Percentiles rank a stretch among this genome's conserved stretches.
These are phyloP conservation scores for Botrytis elliptica DNA, from an alignment of 2,329 filamentous ascomycete species.

Conservation along the genomic window DNA sequence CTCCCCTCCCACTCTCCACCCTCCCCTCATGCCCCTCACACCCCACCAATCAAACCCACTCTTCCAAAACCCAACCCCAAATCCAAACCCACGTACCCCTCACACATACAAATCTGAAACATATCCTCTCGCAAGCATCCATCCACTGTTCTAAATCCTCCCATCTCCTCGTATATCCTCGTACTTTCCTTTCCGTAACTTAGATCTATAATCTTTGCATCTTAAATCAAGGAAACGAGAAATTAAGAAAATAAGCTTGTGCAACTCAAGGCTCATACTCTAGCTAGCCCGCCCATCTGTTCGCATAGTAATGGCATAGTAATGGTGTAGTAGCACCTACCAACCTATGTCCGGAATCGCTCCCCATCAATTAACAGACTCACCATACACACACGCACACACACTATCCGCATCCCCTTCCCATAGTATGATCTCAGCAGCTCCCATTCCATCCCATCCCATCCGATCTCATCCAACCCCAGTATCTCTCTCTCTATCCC, in stretches of 20 bases:
- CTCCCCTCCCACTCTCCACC: neutral
- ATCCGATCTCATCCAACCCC: no score
- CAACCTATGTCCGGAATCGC: no score
- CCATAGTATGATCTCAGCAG: no score
- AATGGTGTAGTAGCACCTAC: no score
- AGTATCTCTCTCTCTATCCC: no score
- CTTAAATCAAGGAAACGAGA: no score
- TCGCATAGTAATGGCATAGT: neutral
- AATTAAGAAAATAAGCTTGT: no score
- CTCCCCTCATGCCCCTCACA: neutral
- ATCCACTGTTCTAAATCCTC: neutral
- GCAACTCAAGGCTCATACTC: no score
- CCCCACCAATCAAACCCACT: neutral
- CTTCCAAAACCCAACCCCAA: neutral
- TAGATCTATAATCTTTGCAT: neutral
- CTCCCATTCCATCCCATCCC: no score
- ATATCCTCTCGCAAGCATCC: neutral
- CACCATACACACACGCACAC: no score
- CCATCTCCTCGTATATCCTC: neutral
- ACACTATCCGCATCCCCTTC: no score
- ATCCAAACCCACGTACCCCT: neutral
- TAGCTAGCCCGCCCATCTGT: neutral
- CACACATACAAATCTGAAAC: neutral
- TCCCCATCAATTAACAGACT: no score
- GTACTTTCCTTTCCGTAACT: neutral